Evolutionary conservation across 441 rosid genomes (phyloP).

Genomic region (Cnidoscolus chayamansa): DNA sequence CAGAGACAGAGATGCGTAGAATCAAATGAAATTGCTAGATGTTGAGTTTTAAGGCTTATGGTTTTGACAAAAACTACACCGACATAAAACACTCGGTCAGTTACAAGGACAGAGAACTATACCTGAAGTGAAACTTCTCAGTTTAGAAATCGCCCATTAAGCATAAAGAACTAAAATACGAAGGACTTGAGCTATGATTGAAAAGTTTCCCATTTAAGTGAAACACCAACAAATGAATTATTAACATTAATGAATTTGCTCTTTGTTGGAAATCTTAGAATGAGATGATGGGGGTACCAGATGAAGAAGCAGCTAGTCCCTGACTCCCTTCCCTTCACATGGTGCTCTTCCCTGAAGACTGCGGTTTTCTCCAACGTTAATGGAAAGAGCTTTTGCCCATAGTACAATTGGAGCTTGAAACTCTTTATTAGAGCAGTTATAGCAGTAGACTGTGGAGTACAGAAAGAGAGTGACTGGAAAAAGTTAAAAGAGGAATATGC

Average conservation of each 20-base stretch:
- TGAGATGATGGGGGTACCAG: constrained; percentile 14
- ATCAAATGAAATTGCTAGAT: background rate
- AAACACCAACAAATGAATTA: background rate
- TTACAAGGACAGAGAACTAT: background rate
- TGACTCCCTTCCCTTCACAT: constrained; percentile 10
- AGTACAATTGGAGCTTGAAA: constrained; percentile 5
- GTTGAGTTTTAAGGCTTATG: background rate
- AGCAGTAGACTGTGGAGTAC: background rate
- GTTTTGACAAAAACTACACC: background rate
- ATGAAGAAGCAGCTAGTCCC: constrained; percentile 25
- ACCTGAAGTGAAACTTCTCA: constrained; percentile 7
- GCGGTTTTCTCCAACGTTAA: constrained; percentile 20
- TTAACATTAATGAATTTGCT: background rate
- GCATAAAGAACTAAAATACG: constrained; percentile 18
- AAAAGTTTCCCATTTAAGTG: background rate
- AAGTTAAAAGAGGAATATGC: background rate
- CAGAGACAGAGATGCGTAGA: constrained; percentile 5
- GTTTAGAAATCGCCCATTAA: constrained; percentile 2
- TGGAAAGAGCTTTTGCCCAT: background rate
- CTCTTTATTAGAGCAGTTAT: background rate
- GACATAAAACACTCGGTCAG: background rate
- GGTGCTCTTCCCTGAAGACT: constrained; percentile 25
- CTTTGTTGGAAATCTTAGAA: constrained; percentile 11
- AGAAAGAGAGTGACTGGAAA: background rate
- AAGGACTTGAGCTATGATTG: constrained; percentile 1